Conservation (phyloP, 1,284 basidiomycete species). For the Somion occarium region DNA sequence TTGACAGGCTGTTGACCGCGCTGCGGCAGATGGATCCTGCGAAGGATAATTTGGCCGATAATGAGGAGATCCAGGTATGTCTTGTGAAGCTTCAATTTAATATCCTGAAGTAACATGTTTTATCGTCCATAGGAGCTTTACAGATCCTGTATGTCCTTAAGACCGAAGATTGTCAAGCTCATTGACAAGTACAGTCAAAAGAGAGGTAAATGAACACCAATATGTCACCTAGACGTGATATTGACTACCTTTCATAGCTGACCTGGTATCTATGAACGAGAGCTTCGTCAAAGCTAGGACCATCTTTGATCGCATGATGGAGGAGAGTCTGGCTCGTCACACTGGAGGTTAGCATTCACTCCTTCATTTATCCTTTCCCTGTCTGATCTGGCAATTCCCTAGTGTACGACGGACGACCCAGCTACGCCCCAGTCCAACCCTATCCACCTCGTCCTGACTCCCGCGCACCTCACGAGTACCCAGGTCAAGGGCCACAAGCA, state of each 20-base stretch:
- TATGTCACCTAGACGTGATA: background rate
- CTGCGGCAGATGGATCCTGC: conserved; percentile 74
- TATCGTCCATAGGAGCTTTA: conserved; percentile 71
- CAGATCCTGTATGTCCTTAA: conserved; percentile 80
- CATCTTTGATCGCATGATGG: conserved; percentile 90
- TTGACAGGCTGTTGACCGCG: conserved; percentile 84
- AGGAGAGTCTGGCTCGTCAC: conserved; percentile 78
- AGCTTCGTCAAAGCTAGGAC: conserved; percentile 79
- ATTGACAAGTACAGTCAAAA: conserved; percentile 99
- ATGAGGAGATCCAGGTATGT: conserved; percentile 87
- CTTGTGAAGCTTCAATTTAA: background rate
- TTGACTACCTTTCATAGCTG: conserved; percentile 41
- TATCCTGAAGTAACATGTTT: background rate
- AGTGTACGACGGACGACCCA: conserved; percentile 28
- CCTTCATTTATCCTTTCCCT: conserved; percentile 4
- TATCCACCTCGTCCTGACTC: conserved; percentile 26
- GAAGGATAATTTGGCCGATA: conserved; percentile 86
- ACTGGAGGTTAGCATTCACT: conserved; percentile 47
- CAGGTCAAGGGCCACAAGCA: conserved; percentile 30
- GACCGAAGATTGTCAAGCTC: conserved; percentile 93
- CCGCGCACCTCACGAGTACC: conserved; percentile 18
- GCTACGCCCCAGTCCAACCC: conserved; percentile 21
- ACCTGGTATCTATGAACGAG: conserved; percentile 87
- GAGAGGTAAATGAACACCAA: conserved; percentile 44
- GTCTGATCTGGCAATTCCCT: conserved; percentile 4